Base-by-base conservation (phyloP, 805 yeast species). In the Yarrowia hollandica region DNA sequence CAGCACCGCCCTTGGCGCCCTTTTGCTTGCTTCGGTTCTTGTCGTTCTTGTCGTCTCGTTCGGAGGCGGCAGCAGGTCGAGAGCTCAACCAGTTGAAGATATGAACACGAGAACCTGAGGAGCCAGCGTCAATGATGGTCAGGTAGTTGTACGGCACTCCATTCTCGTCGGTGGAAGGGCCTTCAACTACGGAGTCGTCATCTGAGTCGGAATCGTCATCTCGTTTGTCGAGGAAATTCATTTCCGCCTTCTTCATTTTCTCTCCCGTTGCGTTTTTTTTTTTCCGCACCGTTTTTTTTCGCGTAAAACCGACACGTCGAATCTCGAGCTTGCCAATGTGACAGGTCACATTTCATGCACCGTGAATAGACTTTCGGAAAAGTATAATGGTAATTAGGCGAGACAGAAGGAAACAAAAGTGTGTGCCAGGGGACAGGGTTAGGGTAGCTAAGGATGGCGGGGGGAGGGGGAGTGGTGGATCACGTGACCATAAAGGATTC, bases 121-220 rank as follows among this genome's bases (percentile, higher is more conserved):
- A 88, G 0, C 97, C 97, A 0, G 96, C 88, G 71, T 92, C 99
- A 4, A 92, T 80, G 12, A 91, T 95, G 16, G 91, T 83, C 30
- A 41, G 21, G 10, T 55, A 55, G 25, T 55, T 39, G 50, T 55
- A 55, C 7, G 59, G 59, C 10, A 22, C 22, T 15, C 59, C 59
- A 21, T 38, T 26, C n/a, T 14, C 25, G 35, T 52, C 58, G 19
- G 33, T n/a, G 5, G 44, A 35, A 7, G 44, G 58, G 23, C 58
- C 58, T 26, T 14, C 10, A 10, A 48, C 55, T 5, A 48, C 55
- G 30, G 31, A 38, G 30, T 48, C 55, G 30, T 41, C 50, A 11
- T 46, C 54, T 14, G 46, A 39, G 35, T 42, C 50, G 48, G n/a
- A n/a, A n/a, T 41, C 33, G 33, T 41, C 46, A 6, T 30, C 35